Base-by-base conservation (phyloP, 1,139 yeast genomes). In the Kodamaea alishanica region DNA sequence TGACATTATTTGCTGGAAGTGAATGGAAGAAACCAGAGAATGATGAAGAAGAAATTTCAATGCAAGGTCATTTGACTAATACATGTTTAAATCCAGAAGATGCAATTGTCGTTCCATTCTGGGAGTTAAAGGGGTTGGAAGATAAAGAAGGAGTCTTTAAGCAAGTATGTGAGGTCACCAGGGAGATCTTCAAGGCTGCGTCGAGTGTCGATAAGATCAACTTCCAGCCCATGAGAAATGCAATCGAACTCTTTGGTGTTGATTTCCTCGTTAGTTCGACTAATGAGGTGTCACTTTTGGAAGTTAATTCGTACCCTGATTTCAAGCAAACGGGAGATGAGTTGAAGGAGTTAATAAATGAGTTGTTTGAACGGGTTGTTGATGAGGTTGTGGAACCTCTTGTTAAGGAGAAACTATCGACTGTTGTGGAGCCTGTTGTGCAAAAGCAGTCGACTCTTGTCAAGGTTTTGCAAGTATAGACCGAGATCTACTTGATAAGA, bases 281-380 rank as follows among this genome's bases (percentile, higher is more conserved):
- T 31, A 58, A 61, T 25, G 55, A 67, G 7, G 92, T 85, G 3
- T 70, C 70, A 34, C 60, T 92, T 31, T 65, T 92, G 29, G 98
- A 92, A 59, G 87, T 89, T 34, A 92, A 92, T 56, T 84, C 97
- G 7, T 92, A 84, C 56, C 98, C 98, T 1, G 98, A 92, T 57
- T 92, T 92, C 63, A 89, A 89, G 56, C 98, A 92, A 61, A 92
- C 97, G 0, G 98, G 98, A 8, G 76, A 67, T 12, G 82, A 75
- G 6, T 69, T 92, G 51, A 84, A 84, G 54, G 67, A 54, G 1
- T 54, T 90, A 24, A 86, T 92, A 25, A 69, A 70, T 49, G 79
- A 71, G 31, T 63, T 84, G 33, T 82, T 84, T 50, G 76, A 70
- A 28, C 66, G 70, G 10, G 73, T 75, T 4, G 71, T 74, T 2